Evolutionary conservation across 768 basidiomycete genomes (phyloP).

Genomic region (Rubroboletus satanas): DNA sequence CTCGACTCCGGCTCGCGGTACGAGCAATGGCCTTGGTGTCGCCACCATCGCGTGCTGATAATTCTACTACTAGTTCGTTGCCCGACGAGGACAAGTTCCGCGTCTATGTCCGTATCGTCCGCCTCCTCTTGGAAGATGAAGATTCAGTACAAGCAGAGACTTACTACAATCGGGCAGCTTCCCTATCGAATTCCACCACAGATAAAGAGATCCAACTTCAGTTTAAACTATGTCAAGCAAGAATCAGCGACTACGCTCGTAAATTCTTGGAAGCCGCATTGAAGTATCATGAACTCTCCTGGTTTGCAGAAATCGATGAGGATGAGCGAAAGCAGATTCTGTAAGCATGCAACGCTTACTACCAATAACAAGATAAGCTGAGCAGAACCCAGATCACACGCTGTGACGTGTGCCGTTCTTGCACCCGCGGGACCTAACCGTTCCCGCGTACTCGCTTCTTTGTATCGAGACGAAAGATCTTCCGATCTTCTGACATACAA

Average conservation of each 20-base stretch:
- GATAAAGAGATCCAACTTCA: conserved; percentile 78
- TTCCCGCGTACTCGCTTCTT: conserved; percentile 85
- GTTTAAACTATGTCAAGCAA: conserved; percentile 91
- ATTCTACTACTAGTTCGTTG: conserved; percentile 41
- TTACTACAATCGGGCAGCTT: conserved; percentile 93
- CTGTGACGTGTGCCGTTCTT: conserved; percentile 93
- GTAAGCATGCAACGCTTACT: conserved; percentile 44
- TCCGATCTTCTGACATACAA: conserved; percentile 74
- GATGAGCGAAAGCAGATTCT: conserved; percentile 88
- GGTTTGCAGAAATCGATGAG: conserved; percentile 87
- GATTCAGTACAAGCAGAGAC: conserved; percentile 98
- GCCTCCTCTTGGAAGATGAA: conserved; percentile 91
- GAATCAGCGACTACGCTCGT: conserved; percentile 88
- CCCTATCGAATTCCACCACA: conserved; percentile 74
- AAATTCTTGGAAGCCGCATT: conserved; percentile 93
- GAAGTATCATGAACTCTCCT: conserved; percentile 92
- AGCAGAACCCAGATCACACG: conserved; percentile 58
- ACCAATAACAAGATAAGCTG: conserved; percentile 2
- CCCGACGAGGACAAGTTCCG: conserved; percentile 84
- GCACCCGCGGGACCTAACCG: conserved; percentile 97
- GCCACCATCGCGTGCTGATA: conserved; percentile 2
- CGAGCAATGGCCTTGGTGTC: conserved; percentile 11
- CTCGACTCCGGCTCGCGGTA: conserved; percentile 87
- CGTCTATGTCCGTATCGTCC: conserved; percentile 91
- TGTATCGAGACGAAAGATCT: conserved; percentile 92